Evolutionary conservation across 2,329 filamentous ascomycete genomes (phyloP), one percentile per base, ranked within the genome.

Genomic region (Colletotrichum filicis): DNA sequence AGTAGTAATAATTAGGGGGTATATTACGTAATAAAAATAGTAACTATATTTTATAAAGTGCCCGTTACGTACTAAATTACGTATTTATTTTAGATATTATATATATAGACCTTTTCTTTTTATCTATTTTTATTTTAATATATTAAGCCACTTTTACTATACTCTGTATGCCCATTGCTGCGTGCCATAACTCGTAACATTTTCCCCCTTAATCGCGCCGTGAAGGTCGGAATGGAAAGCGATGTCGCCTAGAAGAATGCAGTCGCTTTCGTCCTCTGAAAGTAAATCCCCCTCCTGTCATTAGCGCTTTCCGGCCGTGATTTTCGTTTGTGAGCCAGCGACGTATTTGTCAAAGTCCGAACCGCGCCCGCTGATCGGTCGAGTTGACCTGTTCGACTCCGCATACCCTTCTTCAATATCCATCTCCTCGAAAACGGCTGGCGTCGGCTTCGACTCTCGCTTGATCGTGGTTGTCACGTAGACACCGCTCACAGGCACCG

Each of bases 401-500:
- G 62, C 8, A 49, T 64, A 63, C 6, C 52, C 56, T 30, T 75
- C 70, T 12, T 71, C 66, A 19, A 71, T 57, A 11, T 22, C 22
- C 46, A 68, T 70, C 7, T 71, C 52, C 22, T 73, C 62, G 30
- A 66, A 68, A 7, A 62, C 8, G 14, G 53, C 53, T 35, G 66
- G 32, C 16, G 61, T 62, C 1, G 79, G 78, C n/a, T 77, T 77
- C 71, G 77, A 81, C 63, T 83, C 80, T 32, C 80, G 76, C 73
- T 80, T 76, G 68, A 83, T 83, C 6, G 82, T 82, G 6, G 82
- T 84, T n/a, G 82, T 83, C 24, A 83, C 79, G 42, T 83, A 66
- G 22, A 84, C 82, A 37, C 71, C 76, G 74, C 66, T 75, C 22
- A 53, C 28, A 2, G 57, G 35, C 26, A 14, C 42, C 22, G 37